These are phyloP conservation scores for Globisporangium apiculatum DNA, from an alignment of 352 stramenopile species.

Conservation along the genomic window DNA sequence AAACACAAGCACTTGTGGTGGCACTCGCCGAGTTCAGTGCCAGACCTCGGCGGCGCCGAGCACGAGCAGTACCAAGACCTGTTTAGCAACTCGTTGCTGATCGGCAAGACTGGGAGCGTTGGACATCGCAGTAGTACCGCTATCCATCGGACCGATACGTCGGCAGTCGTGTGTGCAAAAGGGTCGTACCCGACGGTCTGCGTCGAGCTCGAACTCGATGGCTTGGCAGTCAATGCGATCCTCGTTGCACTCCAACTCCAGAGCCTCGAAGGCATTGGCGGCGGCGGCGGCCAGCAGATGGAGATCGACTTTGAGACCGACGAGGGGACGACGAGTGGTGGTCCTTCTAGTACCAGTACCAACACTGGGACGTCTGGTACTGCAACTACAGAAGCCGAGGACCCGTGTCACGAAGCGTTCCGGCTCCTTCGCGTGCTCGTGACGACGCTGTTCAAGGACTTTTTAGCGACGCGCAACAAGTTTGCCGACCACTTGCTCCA, in stretches of 20 bases:
- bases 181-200: conserved; percentile 87
- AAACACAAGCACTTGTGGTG: conserved; percentile 95
- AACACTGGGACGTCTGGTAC: conserved; percentile 11
- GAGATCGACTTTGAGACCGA: conserved; percentile 58
- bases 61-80: conserved; percentile 83
- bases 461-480: conserved; percentile 81
- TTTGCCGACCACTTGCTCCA: conserved; percentile 95
- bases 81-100: conserved; percentile 33
- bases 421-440: conserved; percentile 89
- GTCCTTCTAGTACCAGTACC: conserved; percentile 4
- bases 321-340: conserved; percentile 10
- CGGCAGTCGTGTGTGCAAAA: conserved; percentile 82
- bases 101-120: conserved; percentile 14
- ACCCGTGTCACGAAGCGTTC: conserved; percentile 90
- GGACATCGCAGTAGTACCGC: conserved; percentile 6
- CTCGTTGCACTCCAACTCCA: conserved; percentile 66
- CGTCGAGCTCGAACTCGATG: conserved; percentile 69
- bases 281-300: conserved; percentile 39
- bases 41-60: conserved; percentile 86
- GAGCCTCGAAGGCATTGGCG: conserved; percentile 56
- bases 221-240: conserved; percentile 70
- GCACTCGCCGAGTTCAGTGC: conserved; percentile 85
- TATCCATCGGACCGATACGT: conserved; percentile 32
- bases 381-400: conserved; percentile 58
- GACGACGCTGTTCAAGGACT: conserved; percentile 92